A percentile compares a stretch with the other conserved stretches of the same genome.
These are phyloP conservation scores for Epichloe amarillans DNA, from an alignment of 2,329 filamentous ascomycete genomes.

Conservation along the genomic window DNA sequence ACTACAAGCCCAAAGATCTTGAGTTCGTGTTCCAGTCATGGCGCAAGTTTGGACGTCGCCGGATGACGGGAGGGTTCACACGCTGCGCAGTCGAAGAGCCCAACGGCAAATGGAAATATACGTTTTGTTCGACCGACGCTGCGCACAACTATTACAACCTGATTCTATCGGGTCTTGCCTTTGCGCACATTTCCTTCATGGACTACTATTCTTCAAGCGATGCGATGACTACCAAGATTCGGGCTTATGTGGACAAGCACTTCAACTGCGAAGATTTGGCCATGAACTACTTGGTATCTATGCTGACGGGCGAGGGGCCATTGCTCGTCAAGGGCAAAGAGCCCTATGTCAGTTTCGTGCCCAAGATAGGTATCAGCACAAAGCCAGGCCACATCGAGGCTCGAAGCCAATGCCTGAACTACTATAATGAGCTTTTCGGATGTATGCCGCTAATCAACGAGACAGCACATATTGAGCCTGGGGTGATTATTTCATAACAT, in stretches of 20 bases:
- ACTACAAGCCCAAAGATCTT: constrained; percentile 23
- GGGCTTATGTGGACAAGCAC: constrained; percentile 23
- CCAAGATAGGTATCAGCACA: constrained; percentile 19
- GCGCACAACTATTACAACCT: constrained; percentile 20
- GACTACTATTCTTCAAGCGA: constrained; percentile 26
- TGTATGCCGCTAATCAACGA: constrained; percentile 23
- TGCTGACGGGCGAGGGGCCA: constrained; percentile 20
- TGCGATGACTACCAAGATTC: constrained; percentile 17
- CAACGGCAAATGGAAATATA: constrained; percentile 18
- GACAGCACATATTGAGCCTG: constrained; percentile 20
- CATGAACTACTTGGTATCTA: constrained; percentile 22
- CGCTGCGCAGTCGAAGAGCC: constrained; percentile 18
- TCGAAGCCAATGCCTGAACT: constrained; percentile 23
- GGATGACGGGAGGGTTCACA: constrained; percentile 22
- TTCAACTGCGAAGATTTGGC: constrained; percentile 30
- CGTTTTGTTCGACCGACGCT: constrained; percentile 16
- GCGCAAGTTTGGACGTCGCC: constrained; percentile 23
- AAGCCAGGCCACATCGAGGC: constrained; percentile 20
- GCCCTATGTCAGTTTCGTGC: constrained; percentile 19
- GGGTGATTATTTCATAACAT: constrained; percentile 15
- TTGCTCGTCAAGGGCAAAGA: constrained; percentile 21
- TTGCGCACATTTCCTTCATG: constrained; percentile 24
- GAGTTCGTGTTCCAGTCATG: constrained; percentile 28
- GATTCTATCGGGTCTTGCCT: constrained; percentile 25
- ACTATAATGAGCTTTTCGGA: constrained; percentile 19